Percentiles rank a stretch among this genome's conserved stretches.
Evolutionary conservation across 805 yeast species (phyloP).

Genomic region (Vanderwaltozyma polyspora): DNA sequence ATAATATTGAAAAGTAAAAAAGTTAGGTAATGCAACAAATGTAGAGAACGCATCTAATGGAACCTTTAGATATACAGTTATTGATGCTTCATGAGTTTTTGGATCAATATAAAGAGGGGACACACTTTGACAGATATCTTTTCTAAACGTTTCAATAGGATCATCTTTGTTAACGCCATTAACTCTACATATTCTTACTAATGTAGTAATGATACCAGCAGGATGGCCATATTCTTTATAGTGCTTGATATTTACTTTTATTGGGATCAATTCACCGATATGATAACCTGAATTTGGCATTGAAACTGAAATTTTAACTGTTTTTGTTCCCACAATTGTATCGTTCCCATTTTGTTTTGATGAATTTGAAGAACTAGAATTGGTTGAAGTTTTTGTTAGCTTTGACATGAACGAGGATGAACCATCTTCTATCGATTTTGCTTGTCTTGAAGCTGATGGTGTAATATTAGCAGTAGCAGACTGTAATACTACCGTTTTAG

Average conservation of each 20-base stretch:
- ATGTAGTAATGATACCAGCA: slow-evolving; percentile 65
- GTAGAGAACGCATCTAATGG: slow-evolving; percentile 86
- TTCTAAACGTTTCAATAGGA: slow-evolving; percentile 50
- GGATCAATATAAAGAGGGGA: slow-evolving; percentile 76
- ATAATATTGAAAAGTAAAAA: slow-evolving; percentile 74
- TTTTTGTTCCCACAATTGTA: slow-evolving; percentile 8
- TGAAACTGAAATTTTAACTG: slow-evolving; percentile 34
- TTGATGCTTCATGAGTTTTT: slow-evolving; percentile 40
- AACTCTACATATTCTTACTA: slow-evolving; percentile 69
- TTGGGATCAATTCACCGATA: slow-evolving; percentile 70
- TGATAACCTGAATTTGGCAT: slow-evolving; percentile 57
- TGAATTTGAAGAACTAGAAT: slow-evolving; percentile 12
- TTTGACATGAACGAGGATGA: slow-evolving; percentile 18
- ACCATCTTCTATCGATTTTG: slow-evolving; percentile 10
- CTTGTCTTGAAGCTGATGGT: not conserved
- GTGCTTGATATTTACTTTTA: slow-evolving; percentile 56
- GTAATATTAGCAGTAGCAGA: slow-evolving; percentile 29
- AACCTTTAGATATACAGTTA: slow-evolving; percentile 53
- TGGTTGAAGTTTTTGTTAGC: slow-evolving; percentile 13
- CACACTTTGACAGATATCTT: slow-evolving; percentile 69
- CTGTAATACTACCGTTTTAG: slow-evolving; percentile 52
- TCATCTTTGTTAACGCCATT: slow-evolving; percentile 37
- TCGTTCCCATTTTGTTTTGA: slow-evolving; percentile 1
- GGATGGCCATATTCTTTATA: slow-evolving; percentile 57
- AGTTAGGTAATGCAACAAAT: slow-evolving; percentile 43